These are phyloP conservation scores for Penicillium aurantiogriseum DNA, from an alignment of 2,329 filamentous ascomycete genomes.

Conservation along the genomic window DNA sequence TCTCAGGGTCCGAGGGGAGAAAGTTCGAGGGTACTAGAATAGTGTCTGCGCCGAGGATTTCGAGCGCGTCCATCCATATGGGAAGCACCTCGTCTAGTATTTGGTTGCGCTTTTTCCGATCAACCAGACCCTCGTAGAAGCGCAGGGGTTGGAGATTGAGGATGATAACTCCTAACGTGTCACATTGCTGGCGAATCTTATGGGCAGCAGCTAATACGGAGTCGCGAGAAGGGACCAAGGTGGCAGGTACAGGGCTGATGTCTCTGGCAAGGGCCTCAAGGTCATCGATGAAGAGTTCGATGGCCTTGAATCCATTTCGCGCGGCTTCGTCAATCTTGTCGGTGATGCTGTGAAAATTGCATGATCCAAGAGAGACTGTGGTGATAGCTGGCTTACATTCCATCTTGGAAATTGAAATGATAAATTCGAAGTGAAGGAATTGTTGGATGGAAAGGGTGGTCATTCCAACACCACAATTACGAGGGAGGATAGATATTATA, in stretches of 20 bases:
- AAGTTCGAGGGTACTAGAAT: not conserved
- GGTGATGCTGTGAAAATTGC: not conserved
- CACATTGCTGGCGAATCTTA: not conserved
- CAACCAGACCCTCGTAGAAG: not conserved
- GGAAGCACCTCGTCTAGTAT: not conserved
- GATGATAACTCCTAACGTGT: not conserved
- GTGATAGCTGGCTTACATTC: not conserved
- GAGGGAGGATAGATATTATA: not conserved
- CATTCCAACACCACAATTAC: not conserved
- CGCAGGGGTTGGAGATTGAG: not conserved
- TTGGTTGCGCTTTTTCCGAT: not conserved
- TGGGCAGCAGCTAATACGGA: not conserved
- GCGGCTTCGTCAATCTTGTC: not conserved
- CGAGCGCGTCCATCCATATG: not conserved
- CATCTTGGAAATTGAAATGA: not conserved
- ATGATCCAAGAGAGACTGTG: not conserved
- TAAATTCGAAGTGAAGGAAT: not conserved
- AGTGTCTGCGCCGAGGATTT: not conserved
- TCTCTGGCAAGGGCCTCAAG: not conserved
- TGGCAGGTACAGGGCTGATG: not conserved
- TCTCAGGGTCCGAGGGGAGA: not conserved
- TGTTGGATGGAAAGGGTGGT: not conserved
- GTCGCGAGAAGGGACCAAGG: not conserved
- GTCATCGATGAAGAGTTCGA: not conserved
- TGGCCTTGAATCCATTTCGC: not conserved